Evolutionary conservation across 352 stramenopile genomes (phyloP).

Genomic region (Globisporangium spiculum): DNA sequence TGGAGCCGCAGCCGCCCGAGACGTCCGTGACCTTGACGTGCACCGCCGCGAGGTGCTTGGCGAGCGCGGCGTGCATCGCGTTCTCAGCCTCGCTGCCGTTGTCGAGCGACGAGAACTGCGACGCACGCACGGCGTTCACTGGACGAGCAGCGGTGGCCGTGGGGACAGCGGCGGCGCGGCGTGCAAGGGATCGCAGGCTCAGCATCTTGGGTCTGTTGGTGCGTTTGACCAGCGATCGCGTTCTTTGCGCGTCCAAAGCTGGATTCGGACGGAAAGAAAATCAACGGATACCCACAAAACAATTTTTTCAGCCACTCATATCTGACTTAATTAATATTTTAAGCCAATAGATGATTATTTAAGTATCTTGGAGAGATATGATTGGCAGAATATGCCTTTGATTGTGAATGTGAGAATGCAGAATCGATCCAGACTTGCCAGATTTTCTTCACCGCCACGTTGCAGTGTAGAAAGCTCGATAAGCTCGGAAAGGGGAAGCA

Average conservation of each 20-base stretch:
- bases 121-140: background rate
- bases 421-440: background rate
- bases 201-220: conserved; percentile 12
- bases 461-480: background rate
- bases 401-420: background rate
- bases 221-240: background rate
- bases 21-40: conserved; percentile 87
- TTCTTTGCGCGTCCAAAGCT: conserved; percentile 1
- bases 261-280: background rate
- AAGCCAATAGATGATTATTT: background rate
- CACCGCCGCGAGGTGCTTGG: conserved; percentile 53
- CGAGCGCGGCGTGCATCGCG: conserved; percentile 66
- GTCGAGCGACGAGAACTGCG: conserved; percentile 20
- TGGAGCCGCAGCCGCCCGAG: conserved; percentile 85
- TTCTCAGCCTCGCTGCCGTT: conserved; percentile 50
- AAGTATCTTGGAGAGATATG: background rate
- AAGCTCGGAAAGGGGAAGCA: background rate
- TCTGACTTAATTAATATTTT: background rate
- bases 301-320: background rate
- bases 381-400: background rate
- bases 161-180: background rate
- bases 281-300: background rate
- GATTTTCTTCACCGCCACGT: background rate
- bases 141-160: background rate
- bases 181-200: conserved; percentile 6